Conservation (phyloP, 2,329 filamentous ascomycete genomes). For the Fusarium continuum region DNA sequence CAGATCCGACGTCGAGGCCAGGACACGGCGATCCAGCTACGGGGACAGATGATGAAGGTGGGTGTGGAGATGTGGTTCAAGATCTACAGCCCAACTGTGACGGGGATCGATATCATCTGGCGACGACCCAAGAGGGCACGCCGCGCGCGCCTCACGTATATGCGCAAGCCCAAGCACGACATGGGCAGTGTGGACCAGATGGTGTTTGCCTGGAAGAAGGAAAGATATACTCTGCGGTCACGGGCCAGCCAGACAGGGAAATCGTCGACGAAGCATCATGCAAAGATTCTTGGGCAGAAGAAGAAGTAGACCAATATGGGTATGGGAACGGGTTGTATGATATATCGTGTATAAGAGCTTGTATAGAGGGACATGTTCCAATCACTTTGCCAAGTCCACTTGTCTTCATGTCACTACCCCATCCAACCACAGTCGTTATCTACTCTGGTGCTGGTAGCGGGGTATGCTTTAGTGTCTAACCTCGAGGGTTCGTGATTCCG, state of each 20-base stretch:
- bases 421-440: too few species aligned
- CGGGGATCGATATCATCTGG: conserved; percentile 94
- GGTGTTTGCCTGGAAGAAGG: conserved; percentile 65
- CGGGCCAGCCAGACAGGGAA: conserved; percentile 45
- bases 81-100: conserved; percentile 88
- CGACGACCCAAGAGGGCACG: conserved; percentile 83
- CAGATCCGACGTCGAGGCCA: conserved; percentile 87
- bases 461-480: too few species aligned
- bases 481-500: too few species aligned
- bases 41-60: conserved; percentile 85
- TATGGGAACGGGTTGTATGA: conserved; percentile 42
- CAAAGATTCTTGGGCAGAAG: conserved; percentile 30
- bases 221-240: conserved; percentile 53
- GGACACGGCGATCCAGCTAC: conserved; percentile 86
- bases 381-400: background rate
- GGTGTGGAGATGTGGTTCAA: conserved; percentile 99
- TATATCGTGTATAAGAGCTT: conserved; percentile 41
- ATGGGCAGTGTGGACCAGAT: conserved; percentile 85
- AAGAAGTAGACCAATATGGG: conserved; percentile 20
- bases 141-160: conserved; percentile 87
- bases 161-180: conserved; percentile 89
- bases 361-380: conserved; percentile 33
- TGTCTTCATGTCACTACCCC: background rate
- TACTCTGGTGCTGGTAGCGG: too few species aligned
- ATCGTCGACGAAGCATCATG: conserved; percentile 19